These are phyloP conservation scores for Cynanchum wilfordii DNA, from an alignment of 257 asterid species.

Conservation along the genomic window DNA sequence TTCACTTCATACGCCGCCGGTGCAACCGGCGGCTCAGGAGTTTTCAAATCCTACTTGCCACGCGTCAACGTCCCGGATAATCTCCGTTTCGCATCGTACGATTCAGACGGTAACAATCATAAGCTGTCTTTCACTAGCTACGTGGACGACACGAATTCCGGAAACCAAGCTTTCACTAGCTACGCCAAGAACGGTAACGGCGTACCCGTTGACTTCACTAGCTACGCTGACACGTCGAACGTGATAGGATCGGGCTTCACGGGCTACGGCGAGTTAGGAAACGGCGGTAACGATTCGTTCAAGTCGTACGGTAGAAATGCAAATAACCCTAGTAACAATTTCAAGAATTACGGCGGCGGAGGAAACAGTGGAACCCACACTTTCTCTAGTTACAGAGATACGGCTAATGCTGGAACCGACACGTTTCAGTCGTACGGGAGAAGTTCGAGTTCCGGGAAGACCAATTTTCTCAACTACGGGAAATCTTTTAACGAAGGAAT, in stretches of 20 bases:
- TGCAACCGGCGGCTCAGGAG: conserved; percentile 64
- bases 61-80: conserved; percentile 66
- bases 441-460: conserved; percentile 41
- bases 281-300: conserved; percentile 68
- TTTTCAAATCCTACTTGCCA: conserved; percentile 52
- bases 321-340: conserved; percentile 61
- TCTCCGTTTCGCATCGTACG: conserved; percentile 61
- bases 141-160: conserved; percentile 64
- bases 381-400: conserved; percentile 53
- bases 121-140: conserved; percentile 54
- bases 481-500: conserved; percentile 60
- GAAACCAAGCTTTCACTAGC: conserved; percentile 47
- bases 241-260: conserved; percentile 61
- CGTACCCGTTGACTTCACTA: conserved; percentile 47
- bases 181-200: conserved; percentile 64
- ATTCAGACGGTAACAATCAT: conserved; percentile 55
- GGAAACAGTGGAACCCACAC: conserved; percentile 51
- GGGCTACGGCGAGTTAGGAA: conserved; percentile 58
- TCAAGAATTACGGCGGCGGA: conserved; percentile 59
- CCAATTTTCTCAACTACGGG: conserved; percentile 62
- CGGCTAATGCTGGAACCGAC: conserved; percentile 64
- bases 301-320: conserved; percentile 54
- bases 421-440: conserved; percentile 59
- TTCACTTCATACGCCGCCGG: conserved; percentile 60
- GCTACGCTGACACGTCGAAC: conserved; percentile 61